Conservation (phyloP, 1,139 yeast species). For the Blastobotrys raffinosifermentans region DNA sequence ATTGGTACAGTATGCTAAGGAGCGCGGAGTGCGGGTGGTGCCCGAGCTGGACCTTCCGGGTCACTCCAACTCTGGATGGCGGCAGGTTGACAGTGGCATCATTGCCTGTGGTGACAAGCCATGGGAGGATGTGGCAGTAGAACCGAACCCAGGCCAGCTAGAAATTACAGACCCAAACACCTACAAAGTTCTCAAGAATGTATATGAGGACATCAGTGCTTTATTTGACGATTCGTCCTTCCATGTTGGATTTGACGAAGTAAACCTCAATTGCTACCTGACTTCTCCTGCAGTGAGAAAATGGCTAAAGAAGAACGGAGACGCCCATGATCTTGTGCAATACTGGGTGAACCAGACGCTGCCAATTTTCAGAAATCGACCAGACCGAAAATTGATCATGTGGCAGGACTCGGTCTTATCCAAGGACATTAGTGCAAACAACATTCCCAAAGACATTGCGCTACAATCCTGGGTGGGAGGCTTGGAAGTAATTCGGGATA, state of each 20-base stretch:
- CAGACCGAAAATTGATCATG: conserved; percentile 36
- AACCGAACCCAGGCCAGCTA: conserved; percentile 47
- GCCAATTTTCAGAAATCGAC: conserved; percentile 34
- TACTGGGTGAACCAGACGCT: conserved; percentile 39
- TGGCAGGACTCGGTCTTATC: conserved; percentile 45
- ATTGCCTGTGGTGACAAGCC: not conserved
- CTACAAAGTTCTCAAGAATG: conserved; percentile 35
- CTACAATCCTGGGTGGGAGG: conserved; percentile 41
- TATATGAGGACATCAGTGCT: conserved; percentile 36
- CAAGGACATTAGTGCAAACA: conserved; percentile 18
- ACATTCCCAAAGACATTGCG: conserved; percentile 34
- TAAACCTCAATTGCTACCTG: conserved; percentile 35
- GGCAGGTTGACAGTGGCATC: conserved; percentile 19
- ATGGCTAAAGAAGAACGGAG: conserved; percentile 27
- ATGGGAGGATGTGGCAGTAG: conserved; percentile 35
- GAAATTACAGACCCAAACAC: conserved; percentile 34
- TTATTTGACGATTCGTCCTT: conserved; percentile 38
- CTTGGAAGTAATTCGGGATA: conserved; percentile 29
- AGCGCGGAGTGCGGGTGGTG: conserved; percentile 41
- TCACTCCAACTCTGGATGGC: conserved; percentile 44
- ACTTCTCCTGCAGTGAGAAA: conserved; percentile 24
- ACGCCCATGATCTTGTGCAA: conserved; percentile 33
- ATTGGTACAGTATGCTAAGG: conserved; percentile 36
- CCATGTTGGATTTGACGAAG: conserved; percentile 46
- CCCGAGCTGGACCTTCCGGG: conserved; percentile 51